Conservation (phyloP, 306 rosid genomes). For the Rubus parviflorus region DNA sequence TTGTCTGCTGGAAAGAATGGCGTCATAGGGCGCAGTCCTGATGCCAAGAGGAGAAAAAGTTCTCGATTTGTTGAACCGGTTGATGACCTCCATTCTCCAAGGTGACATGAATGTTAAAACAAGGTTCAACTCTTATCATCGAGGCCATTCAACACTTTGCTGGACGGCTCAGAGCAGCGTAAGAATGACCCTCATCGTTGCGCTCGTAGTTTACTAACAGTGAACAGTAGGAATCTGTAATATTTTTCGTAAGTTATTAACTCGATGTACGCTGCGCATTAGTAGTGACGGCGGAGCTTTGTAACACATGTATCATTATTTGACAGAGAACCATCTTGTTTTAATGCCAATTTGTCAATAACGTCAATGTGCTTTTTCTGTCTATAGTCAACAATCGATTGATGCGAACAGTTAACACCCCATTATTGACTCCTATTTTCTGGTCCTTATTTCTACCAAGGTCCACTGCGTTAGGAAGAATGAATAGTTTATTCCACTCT, state of each 20-base stretch:
- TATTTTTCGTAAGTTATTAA: slow-evolving; percentile 1
- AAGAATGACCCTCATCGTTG: neutral
- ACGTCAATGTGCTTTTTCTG: neutral
- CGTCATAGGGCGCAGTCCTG: slow-evolving; percentile 58
- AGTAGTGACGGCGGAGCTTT: neutral
- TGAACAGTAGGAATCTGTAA: neutral
- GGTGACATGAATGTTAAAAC: slow-evolving; percentile 26
- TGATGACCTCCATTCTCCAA: slow-evolving; percentile 50
- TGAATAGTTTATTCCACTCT: too few relatives aligned
- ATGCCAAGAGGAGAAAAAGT: slow-evolving; percentile 67
- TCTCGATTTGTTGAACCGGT: slow-evolving; percentile 54
- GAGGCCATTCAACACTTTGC: slow-evolving; percentile 23
- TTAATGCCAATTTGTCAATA: neutral
- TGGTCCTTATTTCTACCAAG: too few relatives aligned
- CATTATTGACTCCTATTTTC: neutral
- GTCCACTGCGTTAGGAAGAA: too few relatives aligned
- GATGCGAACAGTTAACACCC: neutral
- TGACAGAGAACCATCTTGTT: neutral
- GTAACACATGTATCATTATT: slow-evolving; percentile 12
- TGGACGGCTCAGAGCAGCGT: slow-evolving; percentile 32
- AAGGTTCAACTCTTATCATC: slow-evolving; percentile 7
- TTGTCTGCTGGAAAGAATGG: slow-evolving; percentile 49
- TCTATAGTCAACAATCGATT: neutral
- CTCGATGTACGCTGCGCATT: slow-evolving; percentile 13
- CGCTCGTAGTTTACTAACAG: slow-evolving; percentile 18